A percentile compares a stretch with the other conserved stretches of the same genome.
phyloP scores from a whole-genome alignment of 108 stramenopile genomes.

The Skeletonema grethae region DNA sequence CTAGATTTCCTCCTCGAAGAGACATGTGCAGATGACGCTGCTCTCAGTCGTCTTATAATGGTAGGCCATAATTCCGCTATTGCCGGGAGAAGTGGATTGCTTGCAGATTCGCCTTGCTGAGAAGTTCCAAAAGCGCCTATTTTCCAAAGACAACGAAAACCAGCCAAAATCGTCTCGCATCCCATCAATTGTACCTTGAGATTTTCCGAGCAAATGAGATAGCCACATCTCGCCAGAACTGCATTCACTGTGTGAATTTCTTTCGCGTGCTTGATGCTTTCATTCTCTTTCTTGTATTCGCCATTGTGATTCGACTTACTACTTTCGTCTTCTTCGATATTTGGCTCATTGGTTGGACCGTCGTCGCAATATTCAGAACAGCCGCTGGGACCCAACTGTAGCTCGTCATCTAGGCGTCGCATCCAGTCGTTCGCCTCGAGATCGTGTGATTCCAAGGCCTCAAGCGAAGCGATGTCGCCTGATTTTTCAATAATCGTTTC shows the following conservation, averaged over 20 bases:
- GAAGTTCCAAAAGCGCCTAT: constrained; percentile 23
- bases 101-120: constrained; percentile 21
- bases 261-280: constrained; percentile 11
- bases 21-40: constrained; percentile 13
- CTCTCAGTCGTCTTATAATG: constrained; percentile 33
- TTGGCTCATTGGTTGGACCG: not conserved
- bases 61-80: constrained; percentile 55
- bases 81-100: constrained; percentile 40
- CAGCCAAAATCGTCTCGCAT: constrained; percentile 36
- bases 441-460: not conserved
- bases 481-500: constrained; percentile 14
- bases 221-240: constrained; percentile 41
- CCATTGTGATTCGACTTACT: not conserved
- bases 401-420: constrained; percentile 28
- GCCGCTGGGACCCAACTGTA: constrained; percentile 8
- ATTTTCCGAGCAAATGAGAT: constrained; percentile 37
- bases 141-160: constrained; percentile 44
- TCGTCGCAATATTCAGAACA: constrained; percentile 9
- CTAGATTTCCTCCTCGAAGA: constrained; percentile 19
- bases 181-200: constrained; percentile 48
- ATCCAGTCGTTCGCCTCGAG: constrained; percentile 13
- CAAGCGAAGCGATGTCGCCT: not conserved
- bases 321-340: constrained; percentile 18
- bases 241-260: constrained; percentile 37
- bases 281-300: not conserved